Base-by-base conservation (phyloP, 2,329 filamentous ascomycete species). In the Fonsecaea erecta region DNA sequence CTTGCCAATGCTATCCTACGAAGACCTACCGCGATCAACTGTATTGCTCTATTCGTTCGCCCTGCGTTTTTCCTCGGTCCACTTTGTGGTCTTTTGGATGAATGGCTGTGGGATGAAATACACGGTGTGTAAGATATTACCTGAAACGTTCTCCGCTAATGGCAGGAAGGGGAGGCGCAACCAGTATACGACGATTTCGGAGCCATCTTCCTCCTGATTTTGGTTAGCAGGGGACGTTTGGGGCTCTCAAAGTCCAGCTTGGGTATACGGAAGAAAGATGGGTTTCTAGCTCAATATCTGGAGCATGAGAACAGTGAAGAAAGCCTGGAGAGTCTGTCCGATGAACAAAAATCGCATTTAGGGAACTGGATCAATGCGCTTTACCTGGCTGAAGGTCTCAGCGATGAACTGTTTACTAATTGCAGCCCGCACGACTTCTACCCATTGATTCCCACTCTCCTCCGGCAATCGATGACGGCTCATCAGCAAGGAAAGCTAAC, bases 121-220 rank as follows among this genome's bases (percentile, higher is more conserved):
- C 86, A 88, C 75, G 83, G 82, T 81, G 71, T 63, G 66, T 56
- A 18, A 35, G 40, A 35, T 3, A 16, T 12, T 16, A 53, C 40
- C 2, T 12, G 21, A 7, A 18, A n/a, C 14, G 30, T 18, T 30
- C 56, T 63, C 18, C 63, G 71, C 76, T 55, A 75, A 66, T 8
- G 26, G 40, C 14, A 43, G 1, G 35, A 56, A 82, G 81, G 82
- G 52, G 86, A 89, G 70, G 86, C 85, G 60, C 86, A 88, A 70
- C 86, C 86, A 0, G 81, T 88, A 2, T 89, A 89, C 68, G 86
- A 89, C 69, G 87, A 89, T 68, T 89, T 88, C 65, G 85, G 85
- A 1, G 84, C 85, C 14, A 82, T 88, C 24, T 76, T 89, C 12
- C 78, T 89, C 1, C 77, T 89, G 43, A 78, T 87, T 3, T 76